These are phyloP conservation scores for Theobroma grandiflorum DNA, from an alignment of 441 rosid species.

Conservation along the genomic window DNA sequence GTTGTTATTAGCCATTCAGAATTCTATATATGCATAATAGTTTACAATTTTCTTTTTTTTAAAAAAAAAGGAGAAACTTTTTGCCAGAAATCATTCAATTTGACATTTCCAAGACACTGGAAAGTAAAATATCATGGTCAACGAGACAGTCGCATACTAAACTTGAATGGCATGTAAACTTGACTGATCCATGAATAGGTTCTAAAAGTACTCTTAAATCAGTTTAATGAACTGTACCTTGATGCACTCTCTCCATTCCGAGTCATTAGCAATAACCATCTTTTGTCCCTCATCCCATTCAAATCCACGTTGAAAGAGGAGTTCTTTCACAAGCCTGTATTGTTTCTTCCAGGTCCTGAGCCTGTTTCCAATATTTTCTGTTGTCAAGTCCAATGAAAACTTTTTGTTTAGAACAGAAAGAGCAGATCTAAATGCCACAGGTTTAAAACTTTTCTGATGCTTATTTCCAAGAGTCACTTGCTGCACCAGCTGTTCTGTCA, in stretches of 20 bases:
- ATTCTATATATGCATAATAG: background rate
- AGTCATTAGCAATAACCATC: constrained; percentile 24
- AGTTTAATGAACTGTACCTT: constrained; percentile 12
- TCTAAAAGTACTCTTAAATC: background rate
- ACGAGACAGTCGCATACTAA: background rate
- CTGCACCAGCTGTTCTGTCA: constrained; percentile 25
- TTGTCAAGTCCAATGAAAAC: constrained; percentile 20
- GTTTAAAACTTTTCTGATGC: constrained; percentile 25
- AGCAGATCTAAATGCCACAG: constrained; percentile 24
- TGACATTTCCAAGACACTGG: background rate
- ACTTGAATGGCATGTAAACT: background rate
- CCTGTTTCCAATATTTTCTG: constrained; percentile 26
- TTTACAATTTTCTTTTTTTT: background rate
- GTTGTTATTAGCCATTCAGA: background rate
- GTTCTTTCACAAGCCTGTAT: constrained; percentile 18
- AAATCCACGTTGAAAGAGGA: constrained; percentile 19
- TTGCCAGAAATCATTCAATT: background rate
- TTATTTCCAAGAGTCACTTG: constrained; percentile 31
- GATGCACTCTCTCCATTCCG: constrained; percentile 20
- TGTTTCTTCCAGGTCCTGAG: constrained; percentile 24
- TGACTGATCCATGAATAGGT: background rate
- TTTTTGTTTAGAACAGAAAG: constrained; percentile 26
- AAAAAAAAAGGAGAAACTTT: background rate
- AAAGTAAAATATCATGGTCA: background rate
- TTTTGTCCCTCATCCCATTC: constrained; percentile 22